These are phyloP conservation scores for Secale cereale DNA, from an alignment of 176 grass and related monocot genomes.

Conservation along the genomic window DNA sequence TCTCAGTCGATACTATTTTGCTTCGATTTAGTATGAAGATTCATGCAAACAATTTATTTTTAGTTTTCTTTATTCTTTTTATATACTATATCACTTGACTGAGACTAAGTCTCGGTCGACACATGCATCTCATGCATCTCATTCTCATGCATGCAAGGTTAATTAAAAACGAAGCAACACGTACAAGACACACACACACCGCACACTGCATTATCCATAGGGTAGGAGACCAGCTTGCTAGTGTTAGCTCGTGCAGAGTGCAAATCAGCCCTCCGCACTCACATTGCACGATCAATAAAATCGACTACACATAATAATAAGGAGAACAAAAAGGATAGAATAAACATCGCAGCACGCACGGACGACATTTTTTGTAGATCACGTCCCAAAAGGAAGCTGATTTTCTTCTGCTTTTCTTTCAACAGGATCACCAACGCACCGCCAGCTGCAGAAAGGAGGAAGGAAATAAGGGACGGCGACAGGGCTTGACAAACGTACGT, in stretches of 20 bases:
- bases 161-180: constrained; percentile 47
- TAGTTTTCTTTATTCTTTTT: no score
- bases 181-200: neutral
- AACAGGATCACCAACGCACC: neutral
- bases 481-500: neutral
- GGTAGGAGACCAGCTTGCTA: no score
- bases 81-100: no score
- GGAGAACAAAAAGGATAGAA: neutral
- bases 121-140: no score
- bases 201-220: neutral
- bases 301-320: neutral
- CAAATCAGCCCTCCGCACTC: neutral
- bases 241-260: neutral
- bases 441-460: neutral
- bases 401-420: neutral
- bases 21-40: no score
- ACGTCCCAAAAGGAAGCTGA: neutral
- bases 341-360: neutral
- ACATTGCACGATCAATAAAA: neutral
- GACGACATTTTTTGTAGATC: no score
- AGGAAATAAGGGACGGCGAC: neutral
- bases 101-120: no score
- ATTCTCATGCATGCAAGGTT: neutral
- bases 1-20: no score
- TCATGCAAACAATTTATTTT: no score